A percentile compares a stretch with the other conserved stretches of the same genome.
phyloP scores from a whole-genome alignment of 495 filamentous ascomycete species.

The Penicillium egyptiacum region DNA sequence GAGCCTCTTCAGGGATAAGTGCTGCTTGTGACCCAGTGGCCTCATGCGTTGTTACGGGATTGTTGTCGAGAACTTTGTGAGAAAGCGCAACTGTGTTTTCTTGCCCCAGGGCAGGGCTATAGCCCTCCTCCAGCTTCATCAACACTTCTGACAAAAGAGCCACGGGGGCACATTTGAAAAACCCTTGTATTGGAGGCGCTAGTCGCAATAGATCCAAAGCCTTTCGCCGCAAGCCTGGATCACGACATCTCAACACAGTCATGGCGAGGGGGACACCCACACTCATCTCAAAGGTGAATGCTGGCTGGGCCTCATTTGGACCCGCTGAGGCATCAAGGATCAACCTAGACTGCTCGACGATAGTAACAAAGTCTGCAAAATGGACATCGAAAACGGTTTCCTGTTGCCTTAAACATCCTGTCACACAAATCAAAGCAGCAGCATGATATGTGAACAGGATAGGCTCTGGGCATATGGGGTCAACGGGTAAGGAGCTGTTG shows the following conservation, averaged over 20 bases:
- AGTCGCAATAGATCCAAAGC: slow-evolving; percentile 30
- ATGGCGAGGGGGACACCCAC: slow-evolving; percentile 39
- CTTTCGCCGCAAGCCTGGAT: slow-evolving; percentile 28
- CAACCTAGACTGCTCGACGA: slow-evolving; percentile 31
- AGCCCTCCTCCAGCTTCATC: slow-evolving; percentile 35
- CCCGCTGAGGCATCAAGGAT: slow-evolving; percentile 17
- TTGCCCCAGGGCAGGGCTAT: slow-evolving; percentile 10
- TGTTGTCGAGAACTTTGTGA: not conserved
- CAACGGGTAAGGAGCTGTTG: not conserved
- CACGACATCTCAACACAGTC: slow-evolving; percentile 35
- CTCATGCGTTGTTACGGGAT: not conserved
- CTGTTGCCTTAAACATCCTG: slow-evolving; percentile 17
- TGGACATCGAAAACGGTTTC: slow-evolving; percentile 26
- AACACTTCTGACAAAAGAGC: slow-evolving; percentile 20
- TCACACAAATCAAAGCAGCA: slow-evolving; percentile 16
- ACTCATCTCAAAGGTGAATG: slow-evolving; percentile 41
- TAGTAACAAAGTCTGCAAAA: slow-evolving; percentile 28
- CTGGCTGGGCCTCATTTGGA: slow-evolving; percentile 28
- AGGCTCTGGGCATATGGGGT: slow-evolving; percentile 9
- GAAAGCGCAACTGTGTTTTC: not conserved
- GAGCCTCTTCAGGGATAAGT: slow-evolving; percentile 23
- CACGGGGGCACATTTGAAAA: slow-evolving; percentile 24
- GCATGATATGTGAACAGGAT: slow-evolving; percentile 16
- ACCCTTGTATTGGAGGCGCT: slow-evolving; percentile 33
- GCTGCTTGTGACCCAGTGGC: not conserved